Evolutionary conservation across 2,329 filamentous ascomycete genomes (phyloP).

Genomic region (Aureobasidium vineae): DNA sequence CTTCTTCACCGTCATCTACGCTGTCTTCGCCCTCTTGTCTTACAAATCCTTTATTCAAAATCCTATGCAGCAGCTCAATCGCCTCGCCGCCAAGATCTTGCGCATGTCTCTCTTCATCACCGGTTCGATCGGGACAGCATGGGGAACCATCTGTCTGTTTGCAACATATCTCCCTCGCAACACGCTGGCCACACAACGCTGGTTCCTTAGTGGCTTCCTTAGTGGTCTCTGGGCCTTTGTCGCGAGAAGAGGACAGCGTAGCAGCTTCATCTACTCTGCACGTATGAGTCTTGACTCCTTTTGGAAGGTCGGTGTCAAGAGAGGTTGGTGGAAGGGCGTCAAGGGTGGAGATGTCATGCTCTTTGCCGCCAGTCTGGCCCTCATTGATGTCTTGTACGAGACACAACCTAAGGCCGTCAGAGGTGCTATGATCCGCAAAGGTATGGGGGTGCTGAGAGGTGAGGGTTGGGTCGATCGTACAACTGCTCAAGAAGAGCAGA

Average conservation of each 20-base stretch:
- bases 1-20: constrained; percentile 73
- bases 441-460: constrained; percentile 69
- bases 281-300: constrained; percentile 75
- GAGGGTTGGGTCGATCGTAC: constrained; percentile 43
- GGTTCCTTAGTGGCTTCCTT: constrained; percentile 84
- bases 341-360: constrained; percentile 80
- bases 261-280: constrained; percentile 74
- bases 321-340: constrained; percentile 80
- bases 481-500: neutral
- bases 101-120: constrained; percentile 75
- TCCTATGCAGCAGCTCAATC: constrained; percentile 66
- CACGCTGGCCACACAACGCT: constrained; percentile 76
- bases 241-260: constrained; percentile 62
- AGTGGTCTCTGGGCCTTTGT: constrained; percentile 84
- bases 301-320: constrained; percentile 94
- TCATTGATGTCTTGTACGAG: constrained; percentile 77
- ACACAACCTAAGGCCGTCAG: constrained; percentile 65
- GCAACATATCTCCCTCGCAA: constrained; percentile 72
- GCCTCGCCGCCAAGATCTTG: constrained; percentile 66
- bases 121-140: constrained; percentile 78
- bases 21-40: constrained; percentile 66
- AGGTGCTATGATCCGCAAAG: constrained; percentile 67
- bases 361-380: constrained; percentile 74
- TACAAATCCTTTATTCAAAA: constrained; percentile 66
- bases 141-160: constrained; percentile 89